Evolutionary conservation across 768 basidiomycete species (phyloP).

Genomic region (Naematelia aurantialba): DNA sequence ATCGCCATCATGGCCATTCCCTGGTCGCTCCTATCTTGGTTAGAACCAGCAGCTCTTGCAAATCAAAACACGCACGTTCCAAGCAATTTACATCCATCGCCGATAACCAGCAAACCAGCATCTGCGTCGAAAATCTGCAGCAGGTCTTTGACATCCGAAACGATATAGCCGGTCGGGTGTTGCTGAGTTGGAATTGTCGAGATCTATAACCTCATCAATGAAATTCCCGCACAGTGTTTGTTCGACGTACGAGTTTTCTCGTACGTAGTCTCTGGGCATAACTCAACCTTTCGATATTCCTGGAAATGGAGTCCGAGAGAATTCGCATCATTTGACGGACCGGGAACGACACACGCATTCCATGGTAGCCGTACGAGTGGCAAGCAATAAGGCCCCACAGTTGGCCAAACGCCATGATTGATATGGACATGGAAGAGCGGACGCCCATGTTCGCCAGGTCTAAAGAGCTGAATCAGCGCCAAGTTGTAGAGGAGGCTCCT

Average conservation of each 20-base stretch:
- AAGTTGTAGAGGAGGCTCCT: slow-evolving; percentile 2
- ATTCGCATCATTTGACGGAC: slow-evolving; percentile 77
- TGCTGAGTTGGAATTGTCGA: slow-evolving; percentile 65
- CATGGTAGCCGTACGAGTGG: slow-evolving; percentile 69
- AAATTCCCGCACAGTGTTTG: neutral
- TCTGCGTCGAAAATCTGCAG: slow-evolving; percentile 67
- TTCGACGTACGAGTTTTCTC: slow-evolving; percentile 63
- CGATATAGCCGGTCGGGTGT: slow-evolving; percentile 72
- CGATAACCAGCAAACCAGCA: slow-evolving; percentile 55
- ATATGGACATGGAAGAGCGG: slow-evolving; percentile 79
- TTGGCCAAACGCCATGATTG: slow-evolving; percentile 71
- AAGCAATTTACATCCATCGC: slow-evolving; percentile 64
- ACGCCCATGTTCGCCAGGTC: slow-evolving; percentile 79
- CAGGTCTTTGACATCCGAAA: slow-evolving; percentile 75
- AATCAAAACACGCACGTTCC: slow-evolving; percentile 21
- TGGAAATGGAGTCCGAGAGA: slow-evolving; percentile 71
- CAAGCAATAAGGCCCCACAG: slow-evolving; percentile 78
- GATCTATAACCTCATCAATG: slow-evolving; percentile 54
- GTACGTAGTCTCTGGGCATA: slow-evolving; percentile 72
- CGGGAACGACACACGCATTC: slow-evolving; percentile 83
- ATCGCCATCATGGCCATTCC: slow-evolving; percentile 75
- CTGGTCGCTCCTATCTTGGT: slow-evolving; percentile 47
- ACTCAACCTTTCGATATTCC: slow-evolving; percentile 72
- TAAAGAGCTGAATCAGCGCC: slow-evolving; percentile 35
- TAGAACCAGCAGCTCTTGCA: slow-evolving; percentile 56